Conservation (phyloP, 306 rosid genomes). For the Hippophae tibetana region DNA sequence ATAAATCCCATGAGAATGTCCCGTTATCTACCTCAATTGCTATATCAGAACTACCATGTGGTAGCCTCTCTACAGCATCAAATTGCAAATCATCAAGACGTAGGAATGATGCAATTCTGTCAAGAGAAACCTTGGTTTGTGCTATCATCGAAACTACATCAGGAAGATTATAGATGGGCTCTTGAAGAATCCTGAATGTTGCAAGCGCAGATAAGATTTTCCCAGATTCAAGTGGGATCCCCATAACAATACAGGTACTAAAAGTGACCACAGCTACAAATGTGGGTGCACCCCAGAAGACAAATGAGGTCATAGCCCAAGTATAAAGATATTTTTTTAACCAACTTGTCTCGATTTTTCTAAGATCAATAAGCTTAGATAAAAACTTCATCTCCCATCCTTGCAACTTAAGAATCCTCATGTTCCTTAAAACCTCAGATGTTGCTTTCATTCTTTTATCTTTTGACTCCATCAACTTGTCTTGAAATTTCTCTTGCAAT, state of each 20-base stretch:
- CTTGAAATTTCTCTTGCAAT: constrained; percentile 30
- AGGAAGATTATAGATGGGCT: constrained; percentile 36
- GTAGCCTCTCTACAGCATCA: constrained; percentile 52
- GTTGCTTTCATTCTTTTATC: constrained; percentile 48
- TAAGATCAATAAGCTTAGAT: constrained; percentile 24
- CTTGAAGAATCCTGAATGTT: constrained; percentile 38
- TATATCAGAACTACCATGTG: constrained; percentile 43
- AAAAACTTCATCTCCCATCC: constrained; percentile 55
- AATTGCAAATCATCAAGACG: constrained; percentile 47
- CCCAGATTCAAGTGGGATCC: constrained; percentile 46
- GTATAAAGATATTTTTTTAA: constrained; percentile 31
- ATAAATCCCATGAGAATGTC: constrained; percentile 59
- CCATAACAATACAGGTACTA: constrained; percentile 28
- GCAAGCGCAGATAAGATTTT: constrained; percentile 43
- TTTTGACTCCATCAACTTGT: constrained; percentile 41
- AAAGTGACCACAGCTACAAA: constrained; percentile 40
- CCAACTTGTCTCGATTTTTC: constrained; percentile 34
- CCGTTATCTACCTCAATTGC: constrained; percentile 54
- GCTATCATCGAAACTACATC: constrained; percentile 31
- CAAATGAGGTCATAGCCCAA: constrained; percentile 20
- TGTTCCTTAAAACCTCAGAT: constrained; percentile 47
- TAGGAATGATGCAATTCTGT: constrained; percentile 42
- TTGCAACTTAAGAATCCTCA: constrained; percentile 47
- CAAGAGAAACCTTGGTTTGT: constrained; percentile 43
- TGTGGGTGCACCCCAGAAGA: constrained; percentile 42